Base-by-base conservation (phyloP, 345 rosid species). In the Stellera chamaejasme region DNA sequence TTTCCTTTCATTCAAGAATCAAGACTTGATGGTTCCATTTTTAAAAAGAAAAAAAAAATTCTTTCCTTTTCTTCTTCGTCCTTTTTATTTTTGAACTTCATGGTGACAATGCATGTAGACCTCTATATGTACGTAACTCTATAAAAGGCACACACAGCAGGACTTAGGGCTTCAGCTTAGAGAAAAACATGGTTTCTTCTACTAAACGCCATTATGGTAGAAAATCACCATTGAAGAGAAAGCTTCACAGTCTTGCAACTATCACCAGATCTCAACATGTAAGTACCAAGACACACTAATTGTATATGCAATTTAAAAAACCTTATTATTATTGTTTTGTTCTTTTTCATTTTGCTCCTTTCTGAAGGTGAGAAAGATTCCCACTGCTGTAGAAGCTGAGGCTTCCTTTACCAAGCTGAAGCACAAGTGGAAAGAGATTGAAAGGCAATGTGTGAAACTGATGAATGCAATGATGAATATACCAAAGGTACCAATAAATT, bases 241-340 rank as follows among this genome's bases (percentile, higher is more conserved):
- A 75, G 78, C 66, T 73, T 79, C 81, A 64, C 32, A 64, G 69
- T 71, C 71, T 78, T 43, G 72, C 66, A 71, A 60, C 64, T 48
- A 77, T 68, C 61, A 59, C 75, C 52, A 54, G 42, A 68, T 76
- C 76, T 70, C 78, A 80, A 82, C 70, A 73, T 45, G 95, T 83
- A 77, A 69, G 61, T 53, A 46, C 13, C 43, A 16, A 32, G 7
- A 32, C 5, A 2, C 2, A 32, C 39, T 2, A 1, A 19, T 19
- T 19, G 23, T 19, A 19, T 19, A 8, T 32, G 39, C 39, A 32
- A 5, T 4, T 32, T 19, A 19, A 19, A 19, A 19, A 32, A 32
- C 2, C 39, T 0, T n/a, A n/a, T 32, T 32, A 32, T 32, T 32
- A 0, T 32, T 32, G 39, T 32, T 43, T 45, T 48, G 28, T 49